Percentiles rank a stretch among this genome's conserved stretches.
Evolutionary conservation across 345 rosid species (phyloP).

Genomic region (Fremontodendron californicum): DNA sequence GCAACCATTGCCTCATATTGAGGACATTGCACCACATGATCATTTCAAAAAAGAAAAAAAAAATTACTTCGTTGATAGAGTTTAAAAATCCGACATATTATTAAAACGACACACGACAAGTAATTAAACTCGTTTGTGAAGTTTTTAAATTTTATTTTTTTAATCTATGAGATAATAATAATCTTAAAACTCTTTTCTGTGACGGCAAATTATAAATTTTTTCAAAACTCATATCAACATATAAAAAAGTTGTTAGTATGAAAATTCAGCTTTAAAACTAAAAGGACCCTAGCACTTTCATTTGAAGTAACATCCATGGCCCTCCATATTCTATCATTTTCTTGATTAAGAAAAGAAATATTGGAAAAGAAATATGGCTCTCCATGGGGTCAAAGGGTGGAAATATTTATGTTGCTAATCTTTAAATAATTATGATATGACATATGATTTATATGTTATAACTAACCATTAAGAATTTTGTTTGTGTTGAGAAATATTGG

Average conservation of each 20-base stretch:
- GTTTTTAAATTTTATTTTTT: neutral
- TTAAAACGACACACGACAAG: neutral
- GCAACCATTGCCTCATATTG: conserved; percentile 5
- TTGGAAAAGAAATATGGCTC: neutral
- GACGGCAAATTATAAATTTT: neutral
- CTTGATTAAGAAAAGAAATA: neutral
- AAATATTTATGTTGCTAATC: neutral
- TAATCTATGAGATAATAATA: neutral
- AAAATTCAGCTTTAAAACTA: neutral
- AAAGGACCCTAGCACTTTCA: neutral
- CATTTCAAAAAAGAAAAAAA: neutral
- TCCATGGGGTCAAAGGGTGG: neutral
- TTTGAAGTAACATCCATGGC: neutral
- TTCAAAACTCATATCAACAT: neutral
- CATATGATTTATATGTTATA: neutral
- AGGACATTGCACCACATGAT: neutral
- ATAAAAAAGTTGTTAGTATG: neutral
- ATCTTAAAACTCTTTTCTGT: neutral
- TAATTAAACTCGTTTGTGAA: neutral
- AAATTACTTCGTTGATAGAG: neutral
- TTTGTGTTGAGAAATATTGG: neutral
- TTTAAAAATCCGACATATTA: neutral
- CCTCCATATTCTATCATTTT: neutral
- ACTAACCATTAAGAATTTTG: neutral
- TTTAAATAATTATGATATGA: neutral